These are phyloP conservation scores for Mortierella sp. DNA, from an alignment of 371 early-diverging fungal species.

Conservation along the genomic window DNA sequence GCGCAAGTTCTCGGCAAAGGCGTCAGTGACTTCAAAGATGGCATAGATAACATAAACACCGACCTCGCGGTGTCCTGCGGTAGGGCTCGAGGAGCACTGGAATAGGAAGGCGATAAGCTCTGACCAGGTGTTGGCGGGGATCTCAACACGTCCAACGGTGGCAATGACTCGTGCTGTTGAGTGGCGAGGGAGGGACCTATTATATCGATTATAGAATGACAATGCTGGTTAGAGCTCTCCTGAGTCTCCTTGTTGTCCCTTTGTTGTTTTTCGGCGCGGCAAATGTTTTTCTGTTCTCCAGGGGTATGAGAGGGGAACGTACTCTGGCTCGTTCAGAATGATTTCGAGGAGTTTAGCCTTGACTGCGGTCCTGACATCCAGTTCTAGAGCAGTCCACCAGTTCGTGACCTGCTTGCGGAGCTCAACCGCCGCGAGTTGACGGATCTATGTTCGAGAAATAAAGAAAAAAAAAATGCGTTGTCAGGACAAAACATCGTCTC, in stretches of 20 bases:
- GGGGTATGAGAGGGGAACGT: constrained; percentile 25
- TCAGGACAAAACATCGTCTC: neutral
- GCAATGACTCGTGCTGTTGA: constrained; percentile 89
- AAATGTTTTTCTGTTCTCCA: neutral
- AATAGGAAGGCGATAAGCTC: constrained; percentile 84
- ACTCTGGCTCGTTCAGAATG: constrained; percentile 82
- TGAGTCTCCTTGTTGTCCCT: neutral
- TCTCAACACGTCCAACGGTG: constrained; percentile 86
- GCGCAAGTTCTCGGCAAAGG: constrained; percentile 72
- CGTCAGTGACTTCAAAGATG: constrained; percentile 87
- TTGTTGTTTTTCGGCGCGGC: neutral
- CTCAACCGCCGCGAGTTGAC: constrained; percentile 93
- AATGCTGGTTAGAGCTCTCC: neutral
- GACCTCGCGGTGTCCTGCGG: constrained; percentile 85
- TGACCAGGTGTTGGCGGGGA: constrained; percentile 84
- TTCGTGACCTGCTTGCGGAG: constrained; percentile 83
- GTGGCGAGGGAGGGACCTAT: constrained; percentile 81
- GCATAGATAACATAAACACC: constrained; percentile 88
- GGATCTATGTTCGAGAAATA: constrained; percentile 61
- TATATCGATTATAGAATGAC: neutral
- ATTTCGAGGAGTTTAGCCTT: constrained; percentile 75
- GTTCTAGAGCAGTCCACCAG: constrained; percentile 81
- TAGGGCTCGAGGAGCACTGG: constrained; percentile 79
- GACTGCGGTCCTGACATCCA: constrained; percentile 65
- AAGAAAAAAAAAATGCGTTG: neutral